Evolutionary conservation across 2,329 filamentous ascomycete genomes (phyloP), one percentile per base, ranked within the genome.

Genomic region (Nannizziopsis barbatae): DNA sequence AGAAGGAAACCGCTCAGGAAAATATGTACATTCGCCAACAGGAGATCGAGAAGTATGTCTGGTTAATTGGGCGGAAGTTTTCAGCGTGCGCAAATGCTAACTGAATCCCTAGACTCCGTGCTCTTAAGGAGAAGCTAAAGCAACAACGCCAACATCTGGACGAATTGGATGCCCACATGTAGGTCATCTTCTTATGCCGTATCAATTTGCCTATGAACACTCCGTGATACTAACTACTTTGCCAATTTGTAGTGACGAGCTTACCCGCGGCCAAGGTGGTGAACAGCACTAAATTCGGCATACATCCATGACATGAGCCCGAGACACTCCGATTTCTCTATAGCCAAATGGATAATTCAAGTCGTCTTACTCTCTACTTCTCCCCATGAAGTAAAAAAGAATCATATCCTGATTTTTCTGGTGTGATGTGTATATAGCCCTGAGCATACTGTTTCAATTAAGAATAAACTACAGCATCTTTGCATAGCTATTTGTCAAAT

Each of bases 101-200:
- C 8, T 17, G 22, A 14, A 12, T 38, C 20, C 12, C 41, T 37
- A 77, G 75, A 63, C 83, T 95, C 54, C 59, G 77, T 45, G 78
- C 79, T 65, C 80, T 95, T 60, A 83, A 79, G 60, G 67, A 71
- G 55, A 79, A 77, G 66, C 77, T 95, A 56, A 62, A 69, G 54
- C 80, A 86, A 68, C 87, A 95, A 74, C 80, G 86, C 67, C 71
- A 80, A 57, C 86, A 94, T 73, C 79, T 95, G 56, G 75, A 90
- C 64, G 83, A 89, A 66, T 80, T 95, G 54, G 81, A 87, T 61
- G 77, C 84, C 62, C 85, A 93, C 76, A 88, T 95, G 86, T 92
- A 71, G 64, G 83, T 71, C 46, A 42, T 38, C 37, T 42, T 38
- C 31, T 9, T 20, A 15, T 4, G 5, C 15, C 30, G 11, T 3